Evolutionary conservation across 257 asterid genomes (phyloP).

Genomic region (Sherardia arvensis): DNA sequence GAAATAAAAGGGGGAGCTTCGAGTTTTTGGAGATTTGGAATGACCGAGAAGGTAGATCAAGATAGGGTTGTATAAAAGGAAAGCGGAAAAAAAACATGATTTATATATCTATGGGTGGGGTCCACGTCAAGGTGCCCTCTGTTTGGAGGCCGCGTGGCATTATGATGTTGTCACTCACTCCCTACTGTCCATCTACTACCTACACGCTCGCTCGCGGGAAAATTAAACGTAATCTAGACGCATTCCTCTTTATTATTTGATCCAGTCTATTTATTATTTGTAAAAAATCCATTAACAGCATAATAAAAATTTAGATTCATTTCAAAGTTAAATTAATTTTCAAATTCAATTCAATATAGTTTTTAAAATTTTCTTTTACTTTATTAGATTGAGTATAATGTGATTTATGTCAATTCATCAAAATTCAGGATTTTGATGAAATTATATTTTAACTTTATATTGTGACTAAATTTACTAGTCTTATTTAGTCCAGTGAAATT

Average conservation of each 20-base stretch:
- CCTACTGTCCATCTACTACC: neutral
- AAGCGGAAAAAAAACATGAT: conserved; percentile 7
- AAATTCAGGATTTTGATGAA: too few relatives aligned
- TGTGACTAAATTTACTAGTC: too few relatives aligned
- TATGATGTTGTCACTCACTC: conserved; percentile 7
- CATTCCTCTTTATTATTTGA: neutral
- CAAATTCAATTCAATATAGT: too few relatives aligned
- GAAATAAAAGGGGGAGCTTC: neutral
- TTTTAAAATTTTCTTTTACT: too few relatives aligned
- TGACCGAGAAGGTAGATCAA: conserved; percentile 23
- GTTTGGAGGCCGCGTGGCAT: conserved; percentile 28
- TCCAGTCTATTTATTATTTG: too few relatives aligned
- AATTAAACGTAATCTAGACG: neutral
- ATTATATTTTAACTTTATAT: too few relatives aligned
- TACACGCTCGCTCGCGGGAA: neutral
- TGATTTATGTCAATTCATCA: too few relatives aligned
- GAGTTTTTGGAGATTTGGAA: conserved; percentile 21
- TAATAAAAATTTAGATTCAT: too few relatives aligned
- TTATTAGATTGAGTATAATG: too few relatives aligned
- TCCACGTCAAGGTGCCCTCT: conserved; percentile 29
- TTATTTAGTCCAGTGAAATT: too few relatives aligned
- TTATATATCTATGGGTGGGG: conserved; percentile 27
- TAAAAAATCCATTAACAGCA: too few relatives aligned
- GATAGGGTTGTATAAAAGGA: conserved; percentile 21
- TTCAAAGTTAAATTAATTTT: too few relatives aligned